Base-by-base conservation (phyloP, 2,329 filamentous ascomycete genomes). In the Sclerotinia nivalis region DNA sequence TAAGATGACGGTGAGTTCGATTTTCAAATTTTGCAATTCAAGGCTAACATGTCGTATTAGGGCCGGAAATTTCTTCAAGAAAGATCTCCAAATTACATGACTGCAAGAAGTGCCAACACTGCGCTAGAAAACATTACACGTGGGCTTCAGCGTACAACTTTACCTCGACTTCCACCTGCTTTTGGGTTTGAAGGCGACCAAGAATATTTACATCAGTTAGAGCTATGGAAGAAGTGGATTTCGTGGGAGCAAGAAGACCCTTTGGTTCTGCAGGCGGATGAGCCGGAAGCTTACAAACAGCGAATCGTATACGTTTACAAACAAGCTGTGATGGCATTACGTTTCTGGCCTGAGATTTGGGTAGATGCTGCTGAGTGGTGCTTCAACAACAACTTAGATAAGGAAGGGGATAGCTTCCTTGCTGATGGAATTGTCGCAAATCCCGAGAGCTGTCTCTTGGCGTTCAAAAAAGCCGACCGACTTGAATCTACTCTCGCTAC, bases 341-440 rank as follows among this genome's bases (percentile, higher is more conserved):
- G 94, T 65, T 99, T 98, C 81, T 96, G 95, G 88, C 94, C 96
- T 5, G 92, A 97, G 78, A 89, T 97, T 75, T 99, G 96, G 96
- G 94, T 93, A 64, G 93, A 97, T 71, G 95, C 93, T 13, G 92
- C 94, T 0, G 92, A 97, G 74, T 98, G 95, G 88, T 97, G 93
- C 80, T 93, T 93, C 76, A 87, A 91, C 68, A 93, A 96, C 75
- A 87, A 87, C 58, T 82, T 94, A 74, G 85, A 87, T 50, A 82
- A 88, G 58, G 90, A 93, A 49, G 86, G 86, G 59, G 83, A 85
- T 71, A 82, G 85, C 34, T 92, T 98, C 76, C 83, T 99, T 34
- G 85, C 88, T 31, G 89, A 96, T 72, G 96, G 96, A 47, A 90
- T 96, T 70, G 86, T 88, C 40, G 94, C 94, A 2, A 99, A 98